Evolutionary conservation across 2,329 filamentous ascomycete genomes (phyloP).

Genomic region (Stemphylium beticola): DNA sequence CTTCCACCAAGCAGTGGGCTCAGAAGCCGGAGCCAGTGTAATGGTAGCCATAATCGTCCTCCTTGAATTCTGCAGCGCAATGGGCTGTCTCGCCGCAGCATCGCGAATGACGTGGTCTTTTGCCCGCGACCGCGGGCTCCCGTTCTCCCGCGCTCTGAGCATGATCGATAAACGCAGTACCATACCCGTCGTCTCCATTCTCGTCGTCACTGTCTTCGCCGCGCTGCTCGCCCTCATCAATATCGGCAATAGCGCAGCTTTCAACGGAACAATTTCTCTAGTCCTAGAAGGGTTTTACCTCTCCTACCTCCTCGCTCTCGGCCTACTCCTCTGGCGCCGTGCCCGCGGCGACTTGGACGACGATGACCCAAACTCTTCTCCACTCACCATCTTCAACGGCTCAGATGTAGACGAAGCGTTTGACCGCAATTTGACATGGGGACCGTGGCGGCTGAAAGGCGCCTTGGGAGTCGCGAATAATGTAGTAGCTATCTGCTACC

Average conservation of each 20-base stretch:
- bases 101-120: constrained; percentile 55
- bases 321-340: constrained; percentile 45
- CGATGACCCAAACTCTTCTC: constrained; percentile 15
- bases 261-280: constrained; percentile 46
- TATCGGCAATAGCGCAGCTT: constrained; percentile 54
- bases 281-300: constrained; percentile 47
- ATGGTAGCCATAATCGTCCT: constrained; percentile 55
- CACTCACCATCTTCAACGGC: constrained; percentile 32
- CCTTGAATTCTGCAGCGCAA: constrained; percentile 50
- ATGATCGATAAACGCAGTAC: constrained; percentile 44
- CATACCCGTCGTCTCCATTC: constrained; percentile 56
- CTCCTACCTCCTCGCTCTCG: constrained; percentile 44
- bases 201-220: constrained; percentile 53
- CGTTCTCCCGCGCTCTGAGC: constrained; percentile 43
- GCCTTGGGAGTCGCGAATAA: constrained; percentile 40
- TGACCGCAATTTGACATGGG: constrained; percentile 38
- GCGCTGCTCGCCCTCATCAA: constrained; percentile 59
- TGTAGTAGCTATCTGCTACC: constrained; percentile 40
- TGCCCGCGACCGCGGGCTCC: constrained; percentile 52
- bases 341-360: constrained; percentile 41
- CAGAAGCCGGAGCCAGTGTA: constrained; percentile 52
- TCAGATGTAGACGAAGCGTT: constrained; percentile 24
- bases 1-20: constrained; percentile 48
- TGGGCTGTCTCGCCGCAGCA: constrained; percentile 51
- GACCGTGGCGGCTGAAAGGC: constrained; percentile 44